Evolutionary conservation across 129 eudicot genomes (phyloP).

Genomic region (Heracleum sosnowskyi): DNA sequence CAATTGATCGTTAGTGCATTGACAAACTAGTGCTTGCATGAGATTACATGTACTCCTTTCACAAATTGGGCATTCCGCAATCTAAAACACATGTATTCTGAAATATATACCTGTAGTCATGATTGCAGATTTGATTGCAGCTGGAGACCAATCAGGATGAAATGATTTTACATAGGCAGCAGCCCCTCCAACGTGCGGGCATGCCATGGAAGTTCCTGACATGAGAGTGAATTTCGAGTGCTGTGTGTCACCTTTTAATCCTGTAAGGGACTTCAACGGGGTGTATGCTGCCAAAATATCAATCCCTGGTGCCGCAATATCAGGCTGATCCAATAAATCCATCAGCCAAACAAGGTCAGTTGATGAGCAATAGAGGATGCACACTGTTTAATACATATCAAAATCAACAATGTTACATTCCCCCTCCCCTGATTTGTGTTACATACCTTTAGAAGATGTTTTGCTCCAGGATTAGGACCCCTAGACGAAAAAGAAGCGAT

Average conservation of each 20-base stretch:
- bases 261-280: slow-evolving; percentile 71
- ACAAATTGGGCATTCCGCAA: neutral
- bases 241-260: slow-evolving; percentile 68
- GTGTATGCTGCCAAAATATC: slow-evolving; percentile 90
- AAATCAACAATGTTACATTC: neutral
- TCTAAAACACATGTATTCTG: neutral
- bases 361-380: neutral
- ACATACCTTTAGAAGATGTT: slow-evolving; percentile 70
- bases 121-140: slow-evolving; percentile 85
- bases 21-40: neutral
- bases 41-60: neutral
- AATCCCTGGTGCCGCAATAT: slow-evolving; percentile 88
- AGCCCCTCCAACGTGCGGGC: slow-evolving; percentile 82
- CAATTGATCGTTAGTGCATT: slow-evolving; percentile 7
- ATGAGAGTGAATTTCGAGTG: slow-evolving; percentile 68
- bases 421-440: neutral
- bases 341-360: slow-evolving; percentile 1
- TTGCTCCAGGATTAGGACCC: slow-evolving; percentile 81
- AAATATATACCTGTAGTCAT: slow-evolving; percentile 67
- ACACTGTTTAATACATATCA: neutral
- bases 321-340: slow-evolving; percentile 51
- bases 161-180: slow-evolving; percentile 93
- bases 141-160: slow-evolving; percentile 87
- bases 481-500: slow-evolving; percentile 88
- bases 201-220: slow-evolving; percentile 98